These are phyloP conservation scores for Arachis stenosperma DNA, from an alignment of 306 rosid genomes.

Conservation along the genomic window DNA sequence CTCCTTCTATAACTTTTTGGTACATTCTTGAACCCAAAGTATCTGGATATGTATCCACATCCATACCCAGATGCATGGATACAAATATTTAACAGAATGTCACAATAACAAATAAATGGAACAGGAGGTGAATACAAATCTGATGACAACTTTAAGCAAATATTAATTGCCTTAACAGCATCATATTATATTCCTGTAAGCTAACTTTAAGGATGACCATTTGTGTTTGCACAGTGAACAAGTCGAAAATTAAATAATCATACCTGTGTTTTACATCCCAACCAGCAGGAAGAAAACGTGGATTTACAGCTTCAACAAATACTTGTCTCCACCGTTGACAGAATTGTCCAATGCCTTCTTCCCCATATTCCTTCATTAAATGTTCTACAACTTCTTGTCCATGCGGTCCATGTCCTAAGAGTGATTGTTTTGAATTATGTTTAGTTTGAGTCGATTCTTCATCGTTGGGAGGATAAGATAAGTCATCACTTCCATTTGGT, in stretches of 20 bases:
- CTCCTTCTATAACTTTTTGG: background rate
- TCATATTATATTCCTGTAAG: background rate
- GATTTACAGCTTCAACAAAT: constrained; percentile 77
- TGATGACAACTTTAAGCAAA: constrained; percentile 7
- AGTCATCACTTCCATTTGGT: constrained; percentile 43
- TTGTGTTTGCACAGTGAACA: constrained; percentile 8
- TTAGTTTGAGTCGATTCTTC: constrained; percentile 47
- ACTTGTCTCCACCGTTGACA: constrained; percentile 96
- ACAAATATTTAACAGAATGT: too few relatives aligned
- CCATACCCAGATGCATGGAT: too few relatives aligned
- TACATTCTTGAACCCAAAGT: too few relatives aligned
- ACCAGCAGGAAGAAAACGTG: constrained; percentile 87
- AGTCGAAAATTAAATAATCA: constrained; percentile 10
- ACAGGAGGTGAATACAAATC: background rate
- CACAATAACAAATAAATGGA: too few relatives aligned
- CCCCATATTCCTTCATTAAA: constrained; percentile 70
- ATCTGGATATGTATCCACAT: too few relatives aligned
- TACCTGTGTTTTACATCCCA: constrained; percentile 98
- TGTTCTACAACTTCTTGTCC: constrained; percentile 90
- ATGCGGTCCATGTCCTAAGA: constrained; percentile 96
- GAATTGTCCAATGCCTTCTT: constrained; percentile 72
- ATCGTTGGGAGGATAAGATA: constrained; percentile 22
- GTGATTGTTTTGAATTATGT: constrained; percentile 68
- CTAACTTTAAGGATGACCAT: background rate
- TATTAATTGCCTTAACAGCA: background rate